phyloP scores from a whole-genome alignment of 2,329 filamentous ascomycete genomes.

The Pseudonectria foliicola region DNA sequence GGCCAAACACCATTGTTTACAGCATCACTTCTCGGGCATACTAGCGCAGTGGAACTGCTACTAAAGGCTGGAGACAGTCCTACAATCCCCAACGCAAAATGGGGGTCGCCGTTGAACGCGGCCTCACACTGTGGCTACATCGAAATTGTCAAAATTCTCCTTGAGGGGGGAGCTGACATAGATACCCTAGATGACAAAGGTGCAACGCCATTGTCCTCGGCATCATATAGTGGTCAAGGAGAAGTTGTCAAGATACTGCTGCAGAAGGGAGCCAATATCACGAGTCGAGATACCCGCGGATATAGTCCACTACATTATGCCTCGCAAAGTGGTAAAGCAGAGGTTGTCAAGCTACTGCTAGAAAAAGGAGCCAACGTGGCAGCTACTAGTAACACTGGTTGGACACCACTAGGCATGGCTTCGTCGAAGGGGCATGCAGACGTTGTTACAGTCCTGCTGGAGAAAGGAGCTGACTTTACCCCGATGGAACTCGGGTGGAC shows the following conservation, averaged over 20 bases:
- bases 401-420: slow-evolving; percentile 4
- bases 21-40: too few relatives aligned
- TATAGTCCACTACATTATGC: too few relatives aligned
- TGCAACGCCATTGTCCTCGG: slow-evolving; percentile 7
- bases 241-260: too few relatives aligned
- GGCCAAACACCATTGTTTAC: too few relatives aligned
- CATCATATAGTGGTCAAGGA: too few relatives aligned
- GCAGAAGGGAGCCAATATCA: too few relatives aligned
- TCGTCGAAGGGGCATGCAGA: slow-evolving; percentile 2
- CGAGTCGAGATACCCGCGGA: too few relatives aligned
- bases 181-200: too few relatives aligned
- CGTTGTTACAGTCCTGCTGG: slow-evolving; percentile 3
- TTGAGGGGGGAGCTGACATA: slow-evolving; percentile 6
- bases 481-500: background rate
- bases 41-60: too few relatives aligned
- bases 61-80: background rate
- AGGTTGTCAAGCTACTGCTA: background rate
- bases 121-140: slow-evolving; percentile 3
- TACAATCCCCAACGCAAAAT: too few relatives aligned
- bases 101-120: slow-evolving; percentile 2
- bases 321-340: too few relatives aligned
- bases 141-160: slow-evolving; percentile 2
- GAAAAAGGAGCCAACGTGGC: background rate
- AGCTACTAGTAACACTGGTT: background rate
- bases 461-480: slow-evolving; percentile 2